phyloP scores from a whole-genome alignment of 768 basidiomycete species.

The Collybia nuda region DNA sequence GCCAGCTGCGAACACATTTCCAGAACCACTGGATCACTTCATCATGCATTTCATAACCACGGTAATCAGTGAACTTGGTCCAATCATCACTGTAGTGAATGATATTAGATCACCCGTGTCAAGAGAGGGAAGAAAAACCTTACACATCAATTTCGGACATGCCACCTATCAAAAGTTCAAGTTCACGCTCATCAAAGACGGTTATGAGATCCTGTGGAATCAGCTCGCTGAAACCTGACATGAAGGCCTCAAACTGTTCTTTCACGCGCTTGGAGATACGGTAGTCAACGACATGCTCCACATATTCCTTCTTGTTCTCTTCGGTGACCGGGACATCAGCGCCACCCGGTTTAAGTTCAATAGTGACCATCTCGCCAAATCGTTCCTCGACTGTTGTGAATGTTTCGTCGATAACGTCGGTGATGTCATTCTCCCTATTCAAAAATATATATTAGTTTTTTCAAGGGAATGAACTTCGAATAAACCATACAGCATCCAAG shows the following conservation, averaged over 20 bases:
- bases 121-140: conserved; percentile 26
- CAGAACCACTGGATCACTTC: conserved; percentile 99
- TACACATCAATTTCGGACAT: conserved; percentile 99
- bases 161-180: conserved; percentile 96
- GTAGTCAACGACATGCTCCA: conserved; percentile 92
- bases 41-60: conserved; percentile 92
- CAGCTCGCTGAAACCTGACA: conserved; percentile 99
- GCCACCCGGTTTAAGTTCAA: conserved; percentile 91
- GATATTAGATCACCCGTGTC: not conserved
- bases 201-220: conserved; percentile 98
- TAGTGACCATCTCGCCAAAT: conserved; percentile 97
- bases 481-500: conserved; percentile 94
- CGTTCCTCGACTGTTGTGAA: conserved; percentile 97
- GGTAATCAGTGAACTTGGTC: conserved; percentile 99
- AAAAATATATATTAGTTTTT: conserved; percentile 3
- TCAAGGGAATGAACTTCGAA: not conserved
- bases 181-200: conserved; percentile 97
- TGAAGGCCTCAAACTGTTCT: conserved; percentile 99
- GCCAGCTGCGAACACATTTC: conserved; percentile 98
- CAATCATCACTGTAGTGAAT: conserved; percentile 75
- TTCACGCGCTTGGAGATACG: conserved; percentile 96
- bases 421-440: conserved; percentile 92
- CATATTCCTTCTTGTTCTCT: conserved; percentile 99
- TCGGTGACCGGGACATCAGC: conserved; percentile 85
- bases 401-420: conserved; percentile 96